Evolutionary conservation across 495 filamentous ascomycete genomes (phyloP), one percentile per base, ranked within the genome.

Genomic region (Hyaloscypha variabilis): DNA sequence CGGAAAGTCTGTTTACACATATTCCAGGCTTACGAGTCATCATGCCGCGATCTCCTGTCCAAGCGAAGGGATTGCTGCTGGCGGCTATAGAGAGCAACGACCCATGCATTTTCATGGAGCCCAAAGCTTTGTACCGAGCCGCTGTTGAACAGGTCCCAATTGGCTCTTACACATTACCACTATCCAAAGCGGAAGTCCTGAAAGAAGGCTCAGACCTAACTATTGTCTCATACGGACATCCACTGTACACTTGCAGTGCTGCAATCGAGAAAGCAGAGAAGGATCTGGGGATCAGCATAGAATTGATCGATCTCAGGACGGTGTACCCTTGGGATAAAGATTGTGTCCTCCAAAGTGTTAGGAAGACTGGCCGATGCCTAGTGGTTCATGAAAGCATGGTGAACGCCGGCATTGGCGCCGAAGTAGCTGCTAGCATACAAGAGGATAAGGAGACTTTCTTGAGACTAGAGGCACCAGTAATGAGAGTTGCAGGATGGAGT

Each of bases 331-430:
- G 95, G 95, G 95, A 99, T 77, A 88, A 93, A 71, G 81, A 90
- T 70, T 90, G 89, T 1, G 85, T 99, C 2, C 75, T 96, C 54
- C 81, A 89, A 36, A 97, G 94, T 68, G 95, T 97, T 8, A 81
- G 82, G 69, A 97, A 95, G 78, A 99, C 95, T 10, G 94, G 95
- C 1, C 77, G 94, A 58, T 94, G 92, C 34, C 83, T 99, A 31
- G 89, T 99, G 1, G 95, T 98, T 10, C 95, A 99, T 75, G 95
- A 99, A 77, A 90, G 92, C 62, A 97, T 97, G 91, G 81, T 96
- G 60, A 98, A 97, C 75, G 94, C 92, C 17, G 96, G 95, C 14
- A 85, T 98, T 25, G 95, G 96, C 11, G 94, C 96, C 21, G 93
- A 98, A 73, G 88, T 99, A 4, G 92, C 96, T 0, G 92, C 93